Evolutionary conservation across 768 basidiomycete genomes (phyloP).

Genomic region (Tephrocybe sp.): DNA sequence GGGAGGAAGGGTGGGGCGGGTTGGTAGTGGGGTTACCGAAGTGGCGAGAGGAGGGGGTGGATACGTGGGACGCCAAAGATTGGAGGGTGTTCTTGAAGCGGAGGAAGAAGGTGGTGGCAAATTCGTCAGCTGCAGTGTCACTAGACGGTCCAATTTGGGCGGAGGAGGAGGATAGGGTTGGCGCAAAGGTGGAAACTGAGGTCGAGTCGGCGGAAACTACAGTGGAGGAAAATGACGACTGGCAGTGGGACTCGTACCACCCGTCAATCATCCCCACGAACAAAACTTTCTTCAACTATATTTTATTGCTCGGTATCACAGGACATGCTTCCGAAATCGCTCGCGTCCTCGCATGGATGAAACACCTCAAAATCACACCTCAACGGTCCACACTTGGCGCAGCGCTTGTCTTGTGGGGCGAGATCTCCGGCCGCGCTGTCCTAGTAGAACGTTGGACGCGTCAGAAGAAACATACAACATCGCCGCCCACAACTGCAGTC

Average conservation of each 20-base stretch:
- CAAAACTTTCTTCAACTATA: conserved; percentile 10
- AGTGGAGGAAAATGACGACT: not conserved
- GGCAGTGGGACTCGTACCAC: conserved; percentile 10
- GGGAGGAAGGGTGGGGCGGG: conserved; percentile 7
- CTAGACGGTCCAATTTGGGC: conserved; percentile 2
- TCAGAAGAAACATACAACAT: not conserved
- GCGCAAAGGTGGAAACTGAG: not conserved
- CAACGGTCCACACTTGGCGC: conserved; percentile 53
- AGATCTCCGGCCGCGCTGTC: conserved; percentile 62
- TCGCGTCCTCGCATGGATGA: conserved; percentile 59
- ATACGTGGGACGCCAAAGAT: conserved; percentile 4
- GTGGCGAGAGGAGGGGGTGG: conserved; percentile 10
- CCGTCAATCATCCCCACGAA: conserved; percentile 10
- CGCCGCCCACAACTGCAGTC: not conserved
- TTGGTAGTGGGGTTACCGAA: conserved; percentile 8
- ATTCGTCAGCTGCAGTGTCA: not conserved
- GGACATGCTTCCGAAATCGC: conserved; percentile 13
- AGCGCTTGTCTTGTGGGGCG: conserved; percentile 68
- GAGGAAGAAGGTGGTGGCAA: conserved; percentile 7
- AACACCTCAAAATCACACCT: conserved; percentile 50
- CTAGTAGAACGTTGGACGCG: conserved; percentile 45
- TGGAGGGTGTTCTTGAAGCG: conserved; percentile 7
- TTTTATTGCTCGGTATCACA: conserved; percentile 8
- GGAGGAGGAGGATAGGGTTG: conserved; percentile 1
- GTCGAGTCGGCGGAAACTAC: not conserved